Evolutionary conservation across 352 stramenopile genomes (phyloP), one percentile per base, ranked within the genome.

Genomic region (Pythium oligandrum): DNA sequence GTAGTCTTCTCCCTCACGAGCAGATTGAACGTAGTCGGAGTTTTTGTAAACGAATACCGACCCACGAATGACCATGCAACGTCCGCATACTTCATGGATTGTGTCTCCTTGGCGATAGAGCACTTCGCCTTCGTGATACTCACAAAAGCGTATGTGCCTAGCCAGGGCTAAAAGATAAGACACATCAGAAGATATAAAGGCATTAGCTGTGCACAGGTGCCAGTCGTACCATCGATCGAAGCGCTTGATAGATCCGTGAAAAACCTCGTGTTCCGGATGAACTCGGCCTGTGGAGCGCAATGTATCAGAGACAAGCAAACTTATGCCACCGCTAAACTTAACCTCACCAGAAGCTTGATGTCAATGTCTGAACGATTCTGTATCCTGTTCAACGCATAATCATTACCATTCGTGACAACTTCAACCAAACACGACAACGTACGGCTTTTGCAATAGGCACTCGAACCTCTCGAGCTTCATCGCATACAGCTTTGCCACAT

Each of bases 31-130:
- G 32, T 63, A 73, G 26, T 64, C 53, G 11, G 40, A 6, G 31
- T 67, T 75, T 32, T 51, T 59, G 51, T 79, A 84, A 12, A 77
- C 55, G 33, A 78, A 47, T 1, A 84, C 32, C 4, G 73, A 84
- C 7, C 70, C 73, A 10, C 50, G 56, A 1, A 84, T 45, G 10
- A 81, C 70, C 11, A 80, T 42, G n/a, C 65, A 78, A n/a, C 63
- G 61, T 0, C 58, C 68, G 44, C 70, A 70, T 1, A 48, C 59
- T n/a, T 78, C 68, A 11, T 61, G 26, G n/a, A 81, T 70, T 2
- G 35, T 38, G 48, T 71, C 64, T 17, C 70, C 73, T 48, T 81
- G 73, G 1, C 55, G 59, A 53, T 71, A 75, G 9, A 83, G 42
- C 17, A 73, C 48, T 50, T 83, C 70, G 4, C 73, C 73, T 34